A percentile compares a stretch with the other conserved stretches of the same genome.
Conservation (phyloP, 1,284 basidiomycete species). For the Cryptococcus maquisensis region DNA sequence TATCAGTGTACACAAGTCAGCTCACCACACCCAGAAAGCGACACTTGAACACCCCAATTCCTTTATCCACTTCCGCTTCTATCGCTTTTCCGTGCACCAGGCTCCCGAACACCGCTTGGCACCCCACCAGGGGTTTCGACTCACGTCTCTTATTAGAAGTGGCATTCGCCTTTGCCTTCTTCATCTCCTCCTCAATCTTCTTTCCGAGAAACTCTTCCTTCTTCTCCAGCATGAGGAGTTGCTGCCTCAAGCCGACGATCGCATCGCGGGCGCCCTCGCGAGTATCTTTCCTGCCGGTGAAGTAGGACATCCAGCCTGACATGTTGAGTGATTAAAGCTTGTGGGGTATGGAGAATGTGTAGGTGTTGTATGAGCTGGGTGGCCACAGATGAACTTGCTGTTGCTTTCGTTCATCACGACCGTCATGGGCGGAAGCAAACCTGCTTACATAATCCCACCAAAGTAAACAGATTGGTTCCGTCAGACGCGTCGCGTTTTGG, state of each 20-base stretch:
- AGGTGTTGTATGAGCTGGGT: background rate
- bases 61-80: background rate
- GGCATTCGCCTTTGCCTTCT: conserved; percentile 89
- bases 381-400: too few relatives aligned
- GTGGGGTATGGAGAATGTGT: background rate
- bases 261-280: conserved; percentile 77
- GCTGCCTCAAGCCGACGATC: conserved; percentile 78
- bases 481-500: conserved; percentile 1
- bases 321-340: conserved; percentile 56
- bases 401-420: too few relatives aligned
- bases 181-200: conserved; percentile 92
- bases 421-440: too few relatives aligned
- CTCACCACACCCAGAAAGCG: background rate
- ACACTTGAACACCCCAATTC: background rate
- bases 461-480: conserved; percentile 1
- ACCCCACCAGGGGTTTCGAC: conserved; percentile 36
- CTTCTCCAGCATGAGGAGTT: conserved; percentile 96
- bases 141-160: conserved; percentile 89
- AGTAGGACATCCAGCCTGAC: conserved; percentile 73
- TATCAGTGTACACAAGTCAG: conserved; percentile 39
- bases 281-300: conserved; percentile 64
- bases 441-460: background rate
- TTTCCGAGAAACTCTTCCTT: conserved; percentile 95
- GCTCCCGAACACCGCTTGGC: background rate
- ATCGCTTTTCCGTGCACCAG: background rate